Conservation (phyloP, 139 green algal genomes). For the Pseudopediastrum boryanum region DNA sequence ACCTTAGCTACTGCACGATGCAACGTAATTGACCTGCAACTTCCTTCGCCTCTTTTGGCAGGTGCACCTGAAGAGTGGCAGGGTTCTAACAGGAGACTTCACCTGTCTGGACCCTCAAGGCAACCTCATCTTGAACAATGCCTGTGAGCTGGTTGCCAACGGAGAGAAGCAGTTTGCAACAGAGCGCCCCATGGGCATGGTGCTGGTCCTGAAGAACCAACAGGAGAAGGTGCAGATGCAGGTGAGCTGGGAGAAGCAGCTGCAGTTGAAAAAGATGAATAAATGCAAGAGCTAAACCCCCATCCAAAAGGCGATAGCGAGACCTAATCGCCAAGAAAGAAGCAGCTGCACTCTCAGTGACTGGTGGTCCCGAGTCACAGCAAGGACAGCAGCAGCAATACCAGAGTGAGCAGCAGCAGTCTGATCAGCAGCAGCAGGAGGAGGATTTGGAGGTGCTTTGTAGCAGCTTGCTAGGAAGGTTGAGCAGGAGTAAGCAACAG, state of each 20-base stretch:
- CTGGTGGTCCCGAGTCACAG: background rate
- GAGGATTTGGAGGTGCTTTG: background rate
- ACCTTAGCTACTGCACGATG: background rate
- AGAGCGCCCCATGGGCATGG: slow-evolving; percentile 39
- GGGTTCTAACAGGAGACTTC: slow-evolving; percentile 59
- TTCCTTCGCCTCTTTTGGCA: slow-evolving; percentile 23
- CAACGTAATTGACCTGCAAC: background rate
- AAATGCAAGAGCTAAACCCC: slow-evolving; percentile 16
- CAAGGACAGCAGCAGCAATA: background rate
- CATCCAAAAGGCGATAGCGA: background rate
- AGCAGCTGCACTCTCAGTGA: background rate
- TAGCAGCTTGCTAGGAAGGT: too few relatives aligned
- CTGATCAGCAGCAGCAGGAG: background rate
- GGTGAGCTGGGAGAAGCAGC: slow-evolving; percentile 7
- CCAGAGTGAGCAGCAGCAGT: background rate
- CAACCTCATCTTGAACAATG: slow-evolving; percentile 67
- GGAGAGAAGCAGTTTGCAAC: slow-evolving; percentile 18
- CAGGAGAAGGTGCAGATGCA: slow-evolving; percentile 39
- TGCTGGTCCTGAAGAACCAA: slow-evolving; percentile 45
- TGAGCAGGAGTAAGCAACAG: too few relatives aligned
- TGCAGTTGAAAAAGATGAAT: slow-evolving; percentile 5
- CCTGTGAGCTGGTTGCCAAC: background rate
- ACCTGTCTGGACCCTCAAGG: slow-evolving; percentile 69
- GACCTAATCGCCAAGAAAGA: background rate
- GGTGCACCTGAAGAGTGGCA: slow-evolving; percentile 55